Base-by-base conservation (phyloP, 495 filamentous ascomycete species). In the Geopyxis carbonaria region DNA sequence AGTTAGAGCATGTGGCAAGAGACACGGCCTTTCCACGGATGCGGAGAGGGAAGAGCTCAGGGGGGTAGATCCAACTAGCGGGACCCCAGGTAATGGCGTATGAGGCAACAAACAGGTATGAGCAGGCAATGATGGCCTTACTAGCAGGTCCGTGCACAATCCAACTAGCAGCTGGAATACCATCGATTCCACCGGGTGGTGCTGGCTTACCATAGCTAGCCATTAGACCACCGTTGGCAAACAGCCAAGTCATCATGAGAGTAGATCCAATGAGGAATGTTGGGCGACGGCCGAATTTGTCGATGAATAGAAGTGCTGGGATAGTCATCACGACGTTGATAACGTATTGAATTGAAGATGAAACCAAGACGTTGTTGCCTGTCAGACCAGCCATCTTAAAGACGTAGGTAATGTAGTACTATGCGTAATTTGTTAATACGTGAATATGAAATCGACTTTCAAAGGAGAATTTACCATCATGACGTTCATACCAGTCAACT, bases 401-500 rank as follows among this genome's bases (percentile, higher is more conserved):
- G 45, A 81, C 65, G 37, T 82, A 81, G 19, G 44, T 41, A 21
- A 19, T 16, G 10, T 6, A 25, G 5, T 22, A n/a, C 19, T 24
- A 38, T 27, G 46, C 31, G 34, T 22, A 20, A 21, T 2, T 23
- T 9, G 1, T 31, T 38, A 14, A 1, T 28, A 13, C 16, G 14
- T 2, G 3, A 13, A 28, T 24, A 3, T 16, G 11, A 11, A 11
- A n/a, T 22, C 4, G 16, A 2, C 27, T 15, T 47, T 46, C 41
- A 67, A 63, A 34, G 31, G 14, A 9, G 69, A 67, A 38, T 67
- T 67, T 53, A 65, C 67, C 71, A 84, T 82, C 78, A 85, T 85
- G 14, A 82, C 78, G 54, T 85, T 86, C 78, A 83, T 83, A 22
- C 81, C 81, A 1, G 78, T 81, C 22, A 89, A 59, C 55, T 89